These are phyloP conservation scores for Leptographium procerum DNA, from an alignment of 2,329 filamentous ascomycete species.

Conservation along the genomic window DNA sequence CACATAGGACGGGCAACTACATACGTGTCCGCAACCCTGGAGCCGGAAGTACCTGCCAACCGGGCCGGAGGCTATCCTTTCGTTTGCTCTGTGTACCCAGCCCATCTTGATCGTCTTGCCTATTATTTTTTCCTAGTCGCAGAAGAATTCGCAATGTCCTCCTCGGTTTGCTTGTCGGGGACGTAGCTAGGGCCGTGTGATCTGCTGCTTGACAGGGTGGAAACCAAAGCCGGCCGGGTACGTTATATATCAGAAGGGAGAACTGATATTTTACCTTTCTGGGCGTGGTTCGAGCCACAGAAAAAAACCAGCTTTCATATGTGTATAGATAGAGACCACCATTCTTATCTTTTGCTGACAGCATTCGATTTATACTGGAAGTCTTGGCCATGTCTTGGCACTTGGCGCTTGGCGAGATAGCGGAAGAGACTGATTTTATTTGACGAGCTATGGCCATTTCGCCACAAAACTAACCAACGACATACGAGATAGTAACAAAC, in stretches of 20 bases:
- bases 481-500: background rate
- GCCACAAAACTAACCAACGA: background rate
- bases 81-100: constrained; percentile 40
- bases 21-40: constrained; percentile 65
- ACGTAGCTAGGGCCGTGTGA: background rate
- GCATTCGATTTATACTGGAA: background rate
- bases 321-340: background rate
- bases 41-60: constrained; percentile 68
- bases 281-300: background rate
- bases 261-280: background rate
- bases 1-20: constrained; percentile 32
- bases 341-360: background rate
- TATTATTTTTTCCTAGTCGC: background rate
- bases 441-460: background rate
- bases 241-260: background rate
- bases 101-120: constrained; percentile 23
- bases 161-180: background rate
- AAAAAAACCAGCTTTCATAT: background rate
- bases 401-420: background rate
- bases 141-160: background rate
- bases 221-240: background rate
- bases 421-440: background rate
- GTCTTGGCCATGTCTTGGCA: background rate
- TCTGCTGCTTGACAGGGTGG: background rate
- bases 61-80: constrained; percentile 47